These are phyloP conservation scores for Petasospora rhodanensis DNA, from an alignment of 1,139 yeast species.

Conservation along the genomic window DNA sequence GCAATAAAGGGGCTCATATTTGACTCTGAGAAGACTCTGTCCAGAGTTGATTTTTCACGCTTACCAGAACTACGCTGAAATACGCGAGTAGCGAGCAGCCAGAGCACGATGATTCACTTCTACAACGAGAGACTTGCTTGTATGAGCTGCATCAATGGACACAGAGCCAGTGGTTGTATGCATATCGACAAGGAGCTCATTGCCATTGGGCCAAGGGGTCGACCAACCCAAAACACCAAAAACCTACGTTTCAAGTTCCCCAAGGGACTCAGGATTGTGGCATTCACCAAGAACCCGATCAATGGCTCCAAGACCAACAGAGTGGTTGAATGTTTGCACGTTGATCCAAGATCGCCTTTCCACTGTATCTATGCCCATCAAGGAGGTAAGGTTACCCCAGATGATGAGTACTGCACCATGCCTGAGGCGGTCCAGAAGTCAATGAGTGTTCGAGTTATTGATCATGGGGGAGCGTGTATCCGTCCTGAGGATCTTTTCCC, in stretches of 20 bases:
- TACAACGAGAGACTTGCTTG: constrained; percentile 89
- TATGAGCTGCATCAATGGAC: constrained; percentile 87
- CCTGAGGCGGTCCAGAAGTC: neutral
- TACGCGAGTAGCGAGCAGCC: too few relatives aligned
- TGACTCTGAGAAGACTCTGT: too few relatives aligned
- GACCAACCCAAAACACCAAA: constrained; percentile 44
- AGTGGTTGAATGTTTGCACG: constrained; percentile 14
- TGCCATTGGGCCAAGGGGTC: constrained; percentile 83
- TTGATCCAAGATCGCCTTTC: constrained; percentile 11
- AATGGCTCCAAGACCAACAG: neutral
- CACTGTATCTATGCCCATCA: constrained; percentile 11
- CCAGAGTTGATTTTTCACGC: too few relatives aligned
- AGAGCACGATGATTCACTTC: constrained; percentile 66
- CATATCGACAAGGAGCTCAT: constrained; percentile 77
- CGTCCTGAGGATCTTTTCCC: too few relatives aligned
- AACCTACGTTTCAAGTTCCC: constrained; percentile 7
- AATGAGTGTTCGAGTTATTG: neutral
- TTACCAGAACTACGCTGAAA: too few relatives aligned
- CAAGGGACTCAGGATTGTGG: constrained; percentile 2
- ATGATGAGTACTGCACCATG: constrained; percentile 8
- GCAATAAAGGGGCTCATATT: too few relatives aligned
- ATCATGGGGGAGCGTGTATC: too few relatives aligned
- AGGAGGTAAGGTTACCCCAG: constrained; percentile 12
- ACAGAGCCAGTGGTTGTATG: constrained; percentile 80
- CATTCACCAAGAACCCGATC: constrained; percentile 6